A percentile compares a stretch with the other conserved stretches of the same genome.
These are phyloP conservation scores for Blastocystis sp. DNA, from an alignment of 352 stramenopile species.

Conservation along the genomic window DNA sequence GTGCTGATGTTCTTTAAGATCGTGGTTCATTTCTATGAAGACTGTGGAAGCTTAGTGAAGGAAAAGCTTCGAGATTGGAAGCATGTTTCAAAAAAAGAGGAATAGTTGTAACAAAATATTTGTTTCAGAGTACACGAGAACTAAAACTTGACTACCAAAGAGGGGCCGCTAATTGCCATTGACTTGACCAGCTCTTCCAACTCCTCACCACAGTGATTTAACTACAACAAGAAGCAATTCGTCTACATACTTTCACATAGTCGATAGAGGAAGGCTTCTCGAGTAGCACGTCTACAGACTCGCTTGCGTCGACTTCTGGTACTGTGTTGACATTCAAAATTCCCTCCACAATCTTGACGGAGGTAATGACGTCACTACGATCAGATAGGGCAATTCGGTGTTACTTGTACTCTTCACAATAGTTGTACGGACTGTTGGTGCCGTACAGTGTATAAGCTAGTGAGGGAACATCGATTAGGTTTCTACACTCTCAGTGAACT, in stretches of 20 bases:
- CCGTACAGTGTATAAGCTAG: slow-evolving; percentile 24
- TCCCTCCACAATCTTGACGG: neutral
- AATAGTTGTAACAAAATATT: too few species aligned
- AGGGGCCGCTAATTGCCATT: neutral
- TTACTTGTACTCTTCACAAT: slow-evolving; percentile 51
- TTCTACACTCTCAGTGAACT: neutral
- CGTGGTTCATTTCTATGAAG: neutral
- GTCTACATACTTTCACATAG: neutral
- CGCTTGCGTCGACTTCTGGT: neutral
- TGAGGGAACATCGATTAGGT: slow-evolving; percentile 32
- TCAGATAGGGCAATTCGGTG: neutral
- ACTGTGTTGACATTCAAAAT: neutral
- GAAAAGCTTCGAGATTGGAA: neutral
- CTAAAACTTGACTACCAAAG: slow-evolving; percentile 13
- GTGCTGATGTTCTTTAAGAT: neutral
- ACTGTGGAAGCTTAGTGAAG: neutral
- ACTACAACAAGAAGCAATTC: neutral
- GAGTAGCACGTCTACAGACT: neutral
- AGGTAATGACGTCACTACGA: slow-evolving; percentile 2
- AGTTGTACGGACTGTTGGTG: slow-evolving; percentile 44
- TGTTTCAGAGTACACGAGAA: neutral
- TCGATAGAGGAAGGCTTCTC: neutral
- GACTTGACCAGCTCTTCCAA: neutral
- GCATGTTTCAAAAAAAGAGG: neutral
- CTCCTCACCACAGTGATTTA: slow-evolving; percentile 7